These are phyloP conservation scores for Hanseniaspora occidentalis DNA, from an alignment of 805 yeast species.

Conservation along the genomic window DNA sequence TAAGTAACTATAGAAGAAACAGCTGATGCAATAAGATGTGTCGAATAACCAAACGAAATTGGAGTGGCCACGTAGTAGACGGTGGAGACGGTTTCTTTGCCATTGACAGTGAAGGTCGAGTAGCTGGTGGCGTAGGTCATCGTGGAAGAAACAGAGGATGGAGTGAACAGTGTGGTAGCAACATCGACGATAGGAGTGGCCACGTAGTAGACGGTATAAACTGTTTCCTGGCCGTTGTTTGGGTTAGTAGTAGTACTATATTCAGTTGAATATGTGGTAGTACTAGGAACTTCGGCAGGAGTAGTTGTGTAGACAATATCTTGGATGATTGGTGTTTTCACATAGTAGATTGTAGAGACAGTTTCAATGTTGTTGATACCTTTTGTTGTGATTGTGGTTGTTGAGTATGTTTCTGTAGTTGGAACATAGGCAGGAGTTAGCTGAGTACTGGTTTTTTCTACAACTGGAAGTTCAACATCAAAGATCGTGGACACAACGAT, in stretches of 20 bases:
- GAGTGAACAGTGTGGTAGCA: background rate
- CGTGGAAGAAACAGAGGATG: too few relatives aligned
- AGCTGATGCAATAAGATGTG: too few relatives aligned
- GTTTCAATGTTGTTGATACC: slow-evolving; percentile 7
- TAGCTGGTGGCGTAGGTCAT: too few relatives aligned
- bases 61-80: too few relatives aligned
- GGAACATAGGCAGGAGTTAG: background rate
- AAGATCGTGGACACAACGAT: background rate
- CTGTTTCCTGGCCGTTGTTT: background rate
- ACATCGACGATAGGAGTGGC: slow-evolving; percentile 4
- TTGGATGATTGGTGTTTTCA: slow-evolving; percentile 7
- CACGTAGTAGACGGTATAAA: slow-evolving; percentile 1
- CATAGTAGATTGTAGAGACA: slow-evolving; percentile 8
- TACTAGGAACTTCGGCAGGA: background rate
- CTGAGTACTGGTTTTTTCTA: too few relatives aligned
- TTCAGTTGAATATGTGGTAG: background rate
- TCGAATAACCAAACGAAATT: too few relatives aligned
- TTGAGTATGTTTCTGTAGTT: slow-evolving; percentile 1
- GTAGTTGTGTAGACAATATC: background rate
- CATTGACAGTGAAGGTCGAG: too few relatives aligned
- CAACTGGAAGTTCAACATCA: background rate
- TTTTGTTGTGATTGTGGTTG: slow-evolving; percentile 2
- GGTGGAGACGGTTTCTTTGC: too few relatives aligned
- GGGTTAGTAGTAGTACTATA: background rate
- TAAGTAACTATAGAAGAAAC: too few relatives aligned